A percentile compares a stretch with the other conserved stretches of the same genome.
Evolutionary conservation across 805 yeast species (phyloP).

Genomic region (Metschnikowia continentalis): DNA sequence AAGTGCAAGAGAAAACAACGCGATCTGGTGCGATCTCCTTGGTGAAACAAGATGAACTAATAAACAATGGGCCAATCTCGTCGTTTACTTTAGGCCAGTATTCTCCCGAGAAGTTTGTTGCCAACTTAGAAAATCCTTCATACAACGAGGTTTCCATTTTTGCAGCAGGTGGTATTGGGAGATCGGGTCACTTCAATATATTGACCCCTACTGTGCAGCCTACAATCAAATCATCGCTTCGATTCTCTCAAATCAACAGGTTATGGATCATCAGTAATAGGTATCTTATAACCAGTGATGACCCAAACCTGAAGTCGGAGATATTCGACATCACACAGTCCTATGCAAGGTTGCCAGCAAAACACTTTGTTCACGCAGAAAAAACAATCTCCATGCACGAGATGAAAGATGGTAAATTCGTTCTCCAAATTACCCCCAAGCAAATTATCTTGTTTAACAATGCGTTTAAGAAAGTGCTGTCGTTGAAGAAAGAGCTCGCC

Average conservation of each 20-base stretch:
- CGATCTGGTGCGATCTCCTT: constrained; percentile 29
- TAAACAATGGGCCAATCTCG: constrained; percentile 70
- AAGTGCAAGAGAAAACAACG: constrained; percentile 13
- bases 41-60: constrained; percentile 47
- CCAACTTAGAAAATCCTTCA: constrained; percentile 68
- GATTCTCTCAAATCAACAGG: constrained; percentile 66
- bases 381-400: constrained; percentile 66
- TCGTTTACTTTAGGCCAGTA: constrained; percentile 62
- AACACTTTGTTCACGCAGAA: constrained; percentile 59
- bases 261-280: constrained; percentile 69
- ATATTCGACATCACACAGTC: constrained; percentile 60
- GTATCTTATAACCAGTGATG: constrained; percentile 70
- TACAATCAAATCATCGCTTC: constrained; percentile 58
- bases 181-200: constrained; percentile 52
- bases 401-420: constrained; percentile 49
- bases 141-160: constrained; percentile 62
- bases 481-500: constrained; percentile 38
- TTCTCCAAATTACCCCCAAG: constrained; percentile 71
- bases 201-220: constrained; percentile 71
- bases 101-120: constrained; percentile 49
- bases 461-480: constrained; percentile 50
- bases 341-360: constrained; percentile 56
- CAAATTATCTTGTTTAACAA: constrained; percentile 58
- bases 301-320: constrained; percentile 59
- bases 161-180: constrained; percentile 62